These are phyloP conservation scores for Vitis amurensis DNA, from an alignment of 164 flowering plant genomes.

Conservation along the genomic window DNA sequence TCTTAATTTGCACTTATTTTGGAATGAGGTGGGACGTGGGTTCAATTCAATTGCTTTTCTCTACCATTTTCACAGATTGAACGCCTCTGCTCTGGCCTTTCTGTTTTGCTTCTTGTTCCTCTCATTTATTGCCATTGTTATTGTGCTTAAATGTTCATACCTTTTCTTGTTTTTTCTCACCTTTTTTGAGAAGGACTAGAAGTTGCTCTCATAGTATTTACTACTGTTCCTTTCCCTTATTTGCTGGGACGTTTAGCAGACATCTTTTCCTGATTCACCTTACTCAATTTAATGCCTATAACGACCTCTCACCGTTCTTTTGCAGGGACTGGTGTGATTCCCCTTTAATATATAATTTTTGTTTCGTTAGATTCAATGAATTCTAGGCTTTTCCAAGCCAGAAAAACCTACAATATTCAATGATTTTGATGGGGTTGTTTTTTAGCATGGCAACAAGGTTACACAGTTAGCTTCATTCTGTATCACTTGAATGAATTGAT, in stretches of 20 bases:
- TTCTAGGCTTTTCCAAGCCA: slow-evolving; percentile 10
- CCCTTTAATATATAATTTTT: slow-evolving; percentile 8
- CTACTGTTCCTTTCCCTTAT: slow-evolving; percentile 26
- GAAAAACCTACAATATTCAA: slow-evolving; percentile 4
- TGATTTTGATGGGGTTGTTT: neutral
- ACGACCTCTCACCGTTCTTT: slow-evolving; percentile 36
- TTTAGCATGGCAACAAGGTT: neutral
- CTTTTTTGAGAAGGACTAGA: slow-evolving; percentile 17
- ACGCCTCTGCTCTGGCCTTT: slow-evolving; percentile 9
- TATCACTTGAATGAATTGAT: neutral
- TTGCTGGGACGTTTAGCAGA: slow-evolving; percentile 15
- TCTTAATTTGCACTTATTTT: slow-evolving; percentile 20
- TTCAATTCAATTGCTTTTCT: slow-evolving; percentile 7
- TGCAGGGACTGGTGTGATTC: slow-evolving; percentile 13
- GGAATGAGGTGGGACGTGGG: slow-evolving; percentile 18
- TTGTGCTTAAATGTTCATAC: slow-evolving; percentile 19
- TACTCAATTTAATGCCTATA: slow-evolving; percentile 40
- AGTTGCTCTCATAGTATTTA: slow-evolving; percentile 28
- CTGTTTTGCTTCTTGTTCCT: slow-evolving; percentile 5
- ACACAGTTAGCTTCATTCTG: neutral
- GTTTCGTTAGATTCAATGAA: slow-evolving; percentile 12
- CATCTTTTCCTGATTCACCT: slow-evolving; percentile 20
- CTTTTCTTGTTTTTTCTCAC: slow-evolving; percentile 21
- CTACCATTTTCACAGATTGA: slow-evolving; percentile 15
- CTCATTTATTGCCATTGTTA: slow-evolving; percentile 29